Conservation (phyloP, 768 basidiomycete species). For the Fibroporia radiculosa region DNA sequence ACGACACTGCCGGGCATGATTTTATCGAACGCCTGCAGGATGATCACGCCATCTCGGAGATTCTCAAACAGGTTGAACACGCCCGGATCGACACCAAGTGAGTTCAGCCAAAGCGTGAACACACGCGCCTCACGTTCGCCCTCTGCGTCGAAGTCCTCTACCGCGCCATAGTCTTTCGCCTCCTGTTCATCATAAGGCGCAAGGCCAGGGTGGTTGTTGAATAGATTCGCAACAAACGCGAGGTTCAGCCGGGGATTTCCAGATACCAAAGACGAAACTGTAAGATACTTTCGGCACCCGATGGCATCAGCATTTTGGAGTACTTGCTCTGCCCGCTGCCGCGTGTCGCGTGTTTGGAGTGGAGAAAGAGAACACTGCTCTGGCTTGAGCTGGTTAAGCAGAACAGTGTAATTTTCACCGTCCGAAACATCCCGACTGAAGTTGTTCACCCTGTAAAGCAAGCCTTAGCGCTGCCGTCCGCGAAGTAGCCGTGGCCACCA, state of each 20-base stretch:
- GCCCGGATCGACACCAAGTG: conserved; percentile 90
- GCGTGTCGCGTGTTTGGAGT: conserved; percentile 76
- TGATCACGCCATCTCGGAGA: conserved; percentile 82
- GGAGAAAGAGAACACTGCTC: conserved; percentile 88
- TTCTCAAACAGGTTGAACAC: conserved; percentile 98
- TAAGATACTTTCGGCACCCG: conserved; percentile 93
- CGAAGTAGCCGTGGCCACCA: conserved; percentile 8
- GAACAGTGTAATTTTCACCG: conserved; percentile 95
- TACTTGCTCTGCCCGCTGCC: conserved; percentile 85
- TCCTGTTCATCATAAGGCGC: conserved; percentile 93
- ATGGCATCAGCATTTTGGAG: conserved; percentile 91
- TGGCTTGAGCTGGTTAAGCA: conserved; percentile 93
- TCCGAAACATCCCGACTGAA: conserved; percentile 97
- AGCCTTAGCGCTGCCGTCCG: background rate
- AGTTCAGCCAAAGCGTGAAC: conserved; percentile 98
- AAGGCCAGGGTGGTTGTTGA: conserved; percentile 95
- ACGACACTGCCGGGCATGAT: conserved; percentile 86
- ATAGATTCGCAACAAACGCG: conserved; percentile 96
- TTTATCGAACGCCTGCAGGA: conserved; percentile 96
- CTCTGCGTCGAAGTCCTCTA: conserved; percentile 98
- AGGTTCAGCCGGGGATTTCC: conserved; percentile 98
- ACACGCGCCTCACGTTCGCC: conserved; percentile 97
- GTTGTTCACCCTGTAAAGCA: conserved; percentile 76
- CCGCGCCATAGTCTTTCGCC: conserved; percentile 78
- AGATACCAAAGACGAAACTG: conserved; percentile 80